Base-by-base conservation (phyloP, 2,329 filamentous ascomycete species). In the Zymoseptoria tritici region DNA sequence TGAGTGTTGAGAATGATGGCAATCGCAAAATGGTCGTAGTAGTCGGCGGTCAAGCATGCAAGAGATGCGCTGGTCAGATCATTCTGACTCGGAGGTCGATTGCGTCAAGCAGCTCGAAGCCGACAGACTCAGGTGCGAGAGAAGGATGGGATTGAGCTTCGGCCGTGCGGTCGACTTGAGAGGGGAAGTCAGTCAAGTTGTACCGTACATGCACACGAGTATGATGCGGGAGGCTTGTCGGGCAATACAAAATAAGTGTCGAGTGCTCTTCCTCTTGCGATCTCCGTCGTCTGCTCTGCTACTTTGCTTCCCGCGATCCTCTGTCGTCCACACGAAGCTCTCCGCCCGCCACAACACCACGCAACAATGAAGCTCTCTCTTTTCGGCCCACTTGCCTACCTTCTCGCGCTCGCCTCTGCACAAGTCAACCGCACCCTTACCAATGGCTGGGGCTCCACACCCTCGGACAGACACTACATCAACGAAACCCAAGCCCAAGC, bases 391-490 rank as follows among this genome's bases (percentile, higher is more conserved):
- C 0, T 16, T 3, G 13, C 5, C 36, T 16, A 16, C 36, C 13
- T n/a, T 2, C 7, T n/a, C 36, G 36, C 36, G 6, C 36, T 46
- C 36, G 36, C 3, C 1, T 46, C 36, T 9, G 36, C 36, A 46
- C 36, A 46, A n/a, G 62, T 68, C 59, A 69, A 68, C 53, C 63
- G 64, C 24, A 68, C 63, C 19, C 49, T 58, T 19, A 68, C 66
- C 29, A 67, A 68, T 52, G 67, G 67, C 50, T 66, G 64, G 62
- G 66, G 63, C 31, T 62, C 62, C 31, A 64, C 63, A 11, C 61
- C 65, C 16, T 55, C 54, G 6, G 62, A 70, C 36, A 64, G 69
- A 52, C 65, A 66, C 57, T 67, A 64, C 52, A 68, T 70, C 62
- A 64, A 64, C 49, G 55, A 58, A 8, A 56, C 63, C 1, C 64